Evolutionary conservation across 2,329 filamentous ascomycete species (phyloP).

Genomic region (Pseudocercospora eumusae): DNA sequence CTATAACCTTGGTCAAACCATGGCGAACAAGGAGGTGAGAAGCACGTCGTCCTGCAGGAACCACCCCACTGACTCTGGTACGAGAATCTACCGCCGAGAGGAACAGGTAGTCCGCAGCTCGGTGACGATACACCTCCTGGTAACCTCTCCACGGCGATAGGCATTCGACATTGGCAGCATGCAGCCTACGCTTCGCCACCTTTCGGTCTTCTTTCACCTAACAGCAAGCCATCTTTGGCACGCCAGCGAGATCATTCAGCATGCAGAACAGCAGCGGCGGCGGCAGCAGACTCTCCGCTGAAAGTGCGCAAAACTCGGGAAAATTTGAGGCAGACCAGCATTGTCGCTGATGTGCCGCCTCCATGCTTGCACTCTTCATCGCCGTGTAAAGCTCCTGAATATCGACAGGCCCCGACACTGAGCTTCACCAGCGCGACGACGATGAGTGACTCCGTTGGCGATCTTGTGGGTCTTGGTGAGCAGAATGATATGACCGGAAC

Average conservation of each 20-base stretch:
- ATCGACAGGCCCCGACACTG: slow-evolving; percentile 9
- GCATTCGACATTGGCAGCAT: slow-evolving; percentile 29
- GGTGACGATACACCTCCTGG: slow-evolving; percentile 25
- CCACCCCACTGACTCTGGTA: slow-evolving; percentile 8
- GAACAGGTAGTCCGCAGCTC: slow-evolving; percentile 10
- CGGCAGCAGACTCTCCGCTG: slow-evolving; percentile 33
- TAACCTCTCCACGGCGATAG: slow-evolving; percentile 20
- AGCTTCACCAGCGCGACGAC: slow-evolving; percentile 23
- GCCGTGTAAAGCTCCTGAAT: background rate
- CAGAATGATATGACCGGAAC: slow-evolving; percentile 23
- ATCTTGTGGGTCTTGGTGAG: slow-evolving; percentile 1
- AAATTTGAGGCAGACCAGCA: slow-evolving; percentile 33
- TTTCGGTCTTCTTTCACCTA: slow-evolving; percentile 33
- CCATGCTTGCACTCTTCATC: slow-evolving; percentile 27
- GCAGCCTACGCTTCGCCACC: slow-evolving; percentile 24
- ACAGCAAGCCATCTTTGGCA: slow-evolving; percentile 35
- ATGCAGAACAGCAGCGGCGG: slow-evolving; percentile 26
- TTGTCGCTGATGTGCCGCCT: slow-evolving; percentile 33
- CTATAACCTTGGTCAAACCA: slow-evolving; percentile 15
- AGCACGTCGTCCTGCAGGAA: background rate
- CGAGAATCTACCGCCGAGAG: slow-evolving; percentile 32
- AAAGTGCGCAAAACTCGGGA: slow-evolving; percentile 42
- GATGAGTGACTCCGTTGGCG: slow-evolving; percentile 13
- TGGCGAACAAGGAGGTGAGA: slow-evolving; percentile 37
- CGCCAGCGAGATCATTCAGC: slow-evolving; percentile 39